Evolutionary conservation across 495 filamentous ascomycete species (phyloP), one percentile per base, ranked within the genome.

Genomic region (Penicillium verhagenii): DNA sequence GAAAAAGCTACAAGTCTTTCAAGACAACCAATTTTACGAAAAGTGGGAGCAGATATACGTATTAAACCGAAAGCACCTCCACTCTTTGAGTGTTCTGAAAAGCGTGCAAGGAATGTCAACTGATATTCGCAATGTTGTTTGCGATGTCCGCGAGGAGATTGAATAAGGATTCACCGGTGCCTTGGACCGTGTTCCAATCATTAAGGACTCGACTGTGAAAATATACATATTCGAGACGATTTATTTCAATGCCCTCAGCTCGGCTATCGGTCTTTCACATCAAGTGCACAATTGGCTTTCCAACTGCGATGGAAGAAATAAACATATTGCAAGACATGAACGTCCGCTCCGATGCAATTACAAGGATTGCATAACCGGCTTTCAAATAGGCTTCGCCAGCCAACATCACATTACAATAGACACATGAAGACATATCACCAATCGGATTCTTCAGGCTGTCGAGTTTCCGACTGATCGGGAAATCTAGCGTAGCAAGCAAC

Each of bases 391-490:
- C 7, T 51, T 40, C 9, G 31, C 20, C 7, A 38, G 19, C 16
- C 18, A 24, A 5, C 9, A n/a, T n/a, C 35, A 18, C 31, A 51
- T 9, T 40, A 39, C 35, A 51, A 51, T 8, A 51, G 35, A 20
- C 48, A 51, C 18, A 51, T 40, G 48, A 51, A 21, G 21, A 23
- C 14, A 6, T 25, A 40, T 10, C 48, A 51, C 31, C 48, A 18
- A 51, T 40, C 48, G 2, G 1, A 24, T 2, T 21, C 20, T 38
- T 3, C 33, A 16, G 14, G 21, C 25, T 24, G 14, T 16, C 11
- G 25, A 51, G 10, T 51, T 39, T 28, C 48, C 48, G 2, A 51
- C 48, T 5, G 48, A 42, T 18, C 25, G 40, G 13, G 48, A 51
- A 13, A 39, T 39, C n/a, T 20, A 38, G 8, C 19, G 9, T 20